Percentiles rank a stretch among this genome's conserved stretches.
Conservation (phyloP, 1,284 basidiomycete species). For the Ustilago xerochloae region DNA sequence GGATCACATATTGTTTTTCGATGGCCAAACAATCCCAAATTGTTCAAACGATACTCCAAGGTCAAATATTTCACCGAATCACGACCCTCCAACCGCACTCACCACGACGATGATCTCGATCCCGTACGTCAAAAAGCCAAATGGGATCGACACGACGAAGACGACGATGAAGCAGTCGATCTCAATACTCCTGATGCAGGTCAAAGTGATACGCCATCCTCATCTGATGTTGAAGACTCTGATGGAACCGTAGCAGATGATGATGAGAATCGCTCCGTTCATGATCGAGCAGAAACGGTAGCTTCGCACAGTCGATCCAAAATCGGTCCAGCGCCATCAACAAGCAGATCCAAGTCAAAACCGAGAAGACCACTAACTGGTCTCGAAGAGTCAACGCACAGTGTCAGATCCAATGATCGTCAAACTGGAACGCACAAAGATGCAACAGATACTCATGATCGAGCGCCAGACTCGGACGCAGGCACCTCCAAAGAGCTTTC, state of each 20-base stretch:
- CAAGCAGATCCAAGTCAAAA: slow-evolving; percentile 31
- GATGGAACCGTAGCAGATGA: slow-evolving; percentile 39
- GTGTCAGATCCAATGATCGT: slow-evolving; percentile 29
- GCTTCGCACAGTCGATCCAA: slow-evolving; percentile 28
- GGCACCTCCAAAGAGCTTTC: slow-evolving; percentile 44
- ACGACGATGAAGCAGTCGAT: slow-evolving; percentile 30
- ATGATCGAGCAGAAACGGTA: slow-evolving; percentile 31
- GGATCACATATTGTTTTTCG: slow-evolving; percentile 63
- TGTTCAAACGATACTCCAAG: slow-evolving; percentile 57
- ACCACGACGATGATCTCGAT: slow-evolving; percentile 43
- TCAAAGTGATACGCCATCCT: slow-evolving; percentile 44
- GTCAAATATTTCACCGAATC: slow-evolving; percentile 59
- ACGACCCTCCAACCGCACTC: slow-evolving; percentile 4
- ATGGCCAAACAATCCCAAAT: slow-evolving; percentile 59
- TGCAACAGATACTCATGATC: slow-evolving; percentile 14
- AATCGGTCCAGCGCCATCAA: slow-evolving; percentile 7
- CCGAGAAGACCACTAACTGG: slow-evolving; percentile 11
- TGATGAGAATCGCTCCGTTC: slow-evolving; percentile 28
- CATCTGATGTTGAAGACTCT: slow-evolving; percentile 47
- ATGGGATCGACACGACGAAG: slow-evolving; percentile 43
- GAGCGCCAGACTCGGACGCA: slow-evolving; percentile 34
- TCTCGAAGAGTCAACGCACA: slow-evolving; percentile 28
- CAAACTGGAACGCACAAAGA: slow-evolving; percentile 24
- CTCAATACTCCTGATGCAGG: slow-evolving; percentile 13
- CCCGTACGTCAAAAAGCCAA: slow-evolving; percentile 48